Evolutionary conservation across 192 early-diverging fungal genomes (phyloP), one percentile per base, ranked within the genome.

Genomic region (Phycomyces nitens): DNA sequence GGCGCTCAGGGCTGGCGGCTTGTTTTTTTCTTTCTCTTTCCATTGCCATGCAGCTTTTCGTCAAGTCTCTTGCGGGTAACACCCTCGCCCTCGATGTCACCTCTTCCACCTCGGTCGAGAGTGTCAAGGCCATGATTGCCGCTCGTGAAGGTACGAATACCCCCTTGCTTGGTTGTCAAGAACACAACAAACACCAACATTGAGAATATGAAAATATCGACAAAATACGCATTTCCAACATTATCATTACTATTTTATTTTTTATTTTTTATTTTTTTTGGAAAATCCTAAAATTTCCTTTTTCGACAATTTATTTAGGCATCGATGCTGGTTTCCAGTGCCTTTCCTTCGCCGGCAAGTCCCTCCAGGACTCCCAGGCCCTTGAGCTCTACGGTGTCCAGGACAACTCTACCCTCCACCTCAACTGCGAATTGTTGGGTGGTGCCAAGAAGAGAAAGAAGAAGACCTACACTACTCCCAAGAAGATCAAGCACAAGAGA

Each of bases 381-480:
- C 68, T 84, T 20, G 44, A 74, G 38, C 56, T 74, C 55, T 82
- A 80, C 63, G 69, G 69, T 69, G 83, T 89, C 63, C 79, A 87
- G 64, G 86, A 87, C 64, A 84, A 88, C 72, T 84, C 81, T 18
- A 89, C 88, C 58, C 73, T 90, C 4, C 86, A 89, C 74, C 78
- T 90, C 14, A 85, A 86, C 39, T 77, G 82, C 63, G 81, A 86
- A 68, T 76, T 88, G 40, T 72, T 84, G 60, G 90, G 89, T 87
- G 90, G 89, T 84, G 94, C 79, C 80, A 97, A 98, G 92, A 97
- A 98, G 90, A 86, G 93, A 69, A 98, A 97, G 89, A 98, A 98
- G 94, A 98, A 98, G 95, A 91, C 86, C 65, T 97, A 98, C 89
- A 98, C 95, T 71, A 98, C 96, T 66, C 96, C 96, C 80, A 97